Evolutionary conservation across 306 rosid species (phyloP).

Genomic region (Albizia julibrissin): DNA sequence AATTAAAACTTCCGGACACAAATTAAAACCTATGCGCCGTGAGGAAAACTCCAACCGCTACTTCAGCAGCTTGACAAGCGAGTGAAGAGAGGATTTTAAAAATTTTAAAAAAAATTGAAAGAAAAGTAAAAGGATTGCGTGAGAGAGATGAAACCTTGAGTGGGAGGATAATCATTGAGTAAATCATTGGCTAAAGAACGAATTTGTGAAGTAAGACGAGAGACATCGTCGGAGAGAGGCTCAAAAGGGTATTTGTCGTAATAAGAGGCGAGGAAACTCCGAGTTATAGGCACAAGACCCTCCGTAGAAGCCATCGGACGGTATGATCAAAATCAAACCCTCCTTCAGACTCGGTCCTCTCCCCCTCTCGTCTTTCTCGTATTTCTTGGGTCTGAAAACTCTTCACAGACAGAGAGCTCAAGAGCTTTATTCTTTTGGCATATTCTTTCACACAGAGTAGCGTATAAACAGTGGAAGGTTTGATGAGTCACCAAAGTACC

Average conservation of each 20-base stretch:
- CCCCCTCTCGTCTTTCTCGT: background rate
- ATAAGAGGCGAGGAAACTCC: slow-evolving; percentile 71
- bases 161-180: slow-evolving; percentile 50
- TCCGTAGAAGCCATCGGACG: slow-evolving; percentile 77
- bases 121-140: background rate
- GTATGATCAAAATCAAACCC: background rate
- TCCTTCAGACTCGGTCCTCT: background rate
- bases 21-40: too few species aligned
- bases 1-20: too few species aligned
- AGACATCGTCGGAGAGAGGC: slow-evolving; percentile 68
- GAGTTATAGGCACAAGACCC: slow-evolving; percentile 87
- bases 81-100: too few species aligned
- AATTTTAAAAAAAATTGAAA: background rate
- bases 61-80: too few species aligned
- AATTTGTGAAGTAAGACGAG: slow-evolving; percentile 69
- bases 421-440: background rate
- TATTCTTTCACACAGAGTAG: slow-evolving; percentile 1
- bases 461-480: background rate
- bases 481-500: background rate
- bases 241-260: slow-evolving; percentile 75
- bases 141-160: slow-evolving; percentile 45
- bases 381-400: background rate
- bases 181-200: slow-evolving; percentile 57
- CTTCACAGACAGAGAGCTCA: background rate
- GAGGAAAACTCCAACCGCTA: too few species aligned